Evolutionary conservation across 306 rosid species (phyloP).

Genomic region (Acacia melanoxylon): DNA sequence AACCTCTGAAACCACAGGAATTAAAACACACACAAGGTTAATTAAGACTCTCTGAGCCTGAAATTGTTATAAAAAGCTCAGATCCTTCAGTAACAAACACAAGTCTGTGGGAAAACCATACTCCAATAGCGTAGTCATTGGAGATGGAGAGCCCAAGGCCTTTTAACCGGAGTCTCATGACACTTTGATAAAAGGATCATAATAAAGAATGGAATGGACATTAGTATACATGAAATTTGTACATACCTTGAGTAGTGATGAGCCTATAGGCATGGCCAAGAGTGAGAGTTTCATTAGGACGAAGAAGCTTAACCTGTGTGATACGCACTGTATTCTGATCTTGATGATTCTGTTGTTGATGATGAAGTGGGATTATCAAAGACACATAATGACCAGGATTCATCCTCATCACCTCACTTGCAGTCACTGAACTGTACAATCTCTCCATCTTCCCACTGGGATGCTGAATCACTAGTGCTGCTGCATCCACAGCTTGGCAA

Average conservation of each 20-base stretch:
- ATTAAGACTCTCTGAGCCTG: neutral
- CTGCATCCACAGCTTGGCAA: slow-evolving; percentile 97
- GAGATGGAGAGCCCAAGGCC: too few species aligned
- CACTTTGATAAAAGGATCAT: neutral
- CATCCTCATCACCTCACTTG: slow-evolving; percentile 80
- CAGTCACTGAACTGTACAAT: slow-evolving; percentile 69
- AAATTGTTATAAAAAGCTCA: slow-evolving; percentile 5
- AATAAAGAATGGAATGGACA: slow-evolving; percentile 1
- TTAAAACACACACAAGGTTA: neutral
- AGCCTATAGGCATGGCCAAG: slow-evolving; percentile 97
- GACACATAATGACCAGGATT: slow-evolving; percentile 97
- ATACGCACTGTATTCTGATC: slow-evolving; percentile 63
- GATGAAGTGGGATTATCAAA: slow-evolving; percentile 82
- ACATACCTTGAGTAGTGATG: slow-evolving; percentile 78
- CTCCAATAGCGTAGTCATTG: too few species aligned
- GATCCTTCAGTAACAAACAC: neutral
- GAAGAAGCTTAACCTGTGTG: slow-evolving; percentile 93
- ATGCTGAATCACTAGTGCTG: slow-evolving; percentile 94
- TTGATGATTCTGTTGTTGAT: slow-evolving; percentile 29
- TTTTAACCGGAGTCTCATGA: too few species aligned
- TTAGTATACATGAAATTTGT: neutral
- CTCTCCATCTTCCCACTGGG: slow-evolving; percentile 91
- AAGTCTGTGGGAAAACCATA: too few species aligned
- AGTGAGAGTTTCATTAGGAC: slow-evolving; percentile 83
- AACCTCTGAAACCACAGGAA: slow-evolving; percentile 61